Conservation (phyloP, 2,329 filamentous ascomycete genomes). For the Ophiostoma fasciatum region DNA sequence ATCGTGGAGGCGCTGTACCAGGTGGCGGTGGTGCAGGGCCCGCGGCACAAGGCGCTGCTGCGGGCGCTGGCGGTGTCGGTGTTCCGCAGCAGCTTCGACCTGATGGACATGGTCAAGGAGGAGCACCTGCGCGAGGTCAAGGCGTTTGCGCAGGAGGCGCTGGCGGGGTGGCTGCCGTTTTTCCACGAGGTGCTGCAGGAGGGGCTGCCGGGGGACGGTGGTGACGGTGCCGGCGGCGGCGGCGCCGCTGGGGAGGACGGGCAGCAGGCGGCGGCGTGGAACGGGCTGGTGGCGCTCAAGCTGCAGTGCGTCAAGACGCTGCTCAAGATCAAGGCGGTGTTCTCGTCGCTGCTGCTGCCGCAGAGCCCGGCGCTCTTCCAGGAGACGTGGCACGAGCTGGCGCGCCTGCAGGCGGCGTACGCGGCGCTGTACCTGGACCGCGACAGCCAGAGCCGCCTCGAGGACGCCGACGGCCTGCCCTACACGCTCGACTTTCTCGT, state of each 20-base stretch:
- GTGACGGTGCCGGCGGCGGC: no score
- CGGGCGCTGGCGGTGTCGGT: slow-evolving; percentile 79
- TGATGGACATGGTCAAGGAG: slow-evolving; percentile 92
- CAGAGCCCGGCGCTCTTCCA: slow-evolving; percentile 75
- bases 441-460: slow-evolving; percentile 73
- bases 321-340: slow-evolving; percentile 74
- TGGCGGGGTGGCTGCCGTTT: slow-evolving; percentile 78
- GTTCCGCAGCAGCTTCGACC: slow-evolving; percentile 84
- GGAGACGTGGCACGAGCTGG: slow-evolving; percentile 79
- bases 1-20: slow-evolving; percentile 74
- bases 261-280: slow-evolving; percentile 53
- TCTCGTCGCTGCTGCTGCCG: slow-evolving; percentile 65
- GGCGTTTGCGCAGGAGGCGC: slow-evolving; percentile 73
- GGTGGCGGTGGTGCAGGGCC: slow-evolving; percentile 60
- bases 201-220: slow-evolving; percentile 55
- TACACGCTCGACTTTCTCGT: slow-evolving; percentile 91
- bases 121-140: slow-evolving; percentile 79
- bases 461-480: slow-evolving; percentile 81
- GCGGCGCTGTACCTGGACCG: slow-evolving; percentile 73
- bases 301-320: slow-evolving; percentile 88
- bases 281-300: slow-evolving; percentile 74
- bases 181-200: slow-evolving; percentile 68
- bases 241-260: slow-evolving; percentile 26
- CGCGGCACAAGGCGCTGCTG: slow-evolving; percentile 61
- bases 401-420: slow-evolving; percentile 56